phyloP scores from a whole-genome alignment of 1,139 yeast species.

The Suhomyces choctaworum region DNA sequence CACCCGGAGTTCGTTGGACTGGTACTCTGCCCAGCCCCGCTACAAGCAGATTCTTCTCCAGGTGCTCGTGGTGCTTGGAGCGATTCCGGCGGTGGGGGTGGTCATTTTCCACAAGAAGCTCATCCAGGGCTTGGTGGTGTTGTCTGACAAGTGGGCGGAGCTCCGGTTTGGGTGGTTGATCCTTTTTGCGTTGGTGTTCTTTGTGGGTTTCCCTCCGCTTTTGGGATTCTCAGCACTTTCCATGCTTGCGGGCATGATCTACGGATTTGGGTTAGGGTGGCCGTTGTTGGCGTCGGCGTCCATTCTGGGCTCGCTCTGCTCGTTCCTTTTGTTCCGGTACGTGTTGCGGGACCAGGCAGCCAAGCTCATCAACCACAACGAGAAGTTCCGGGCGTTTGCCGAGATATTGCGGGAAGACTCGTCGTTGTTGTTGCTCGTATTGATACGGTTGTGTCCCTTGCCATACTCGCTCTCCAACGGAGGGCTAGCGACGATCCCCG shows the following conservation, averaged over 20 bases:
- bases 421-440: constrained; percentile 63
- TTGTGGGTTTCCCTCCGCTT: constrained; percentile 78
- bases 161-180: constrained; percentile 53
- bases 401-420: constrained; percentile 66
- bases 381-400: constrained; percentile 72
- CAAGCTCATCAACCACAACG: constrained; percentile 49
- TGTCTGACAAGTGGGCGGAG: constrained; percentile 50
- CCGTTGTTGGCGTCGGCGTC: constrained; percentile 69
- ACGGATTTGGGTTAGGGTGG: constrained; percentile 85
- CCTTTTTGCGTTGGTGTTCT: constrained; percentile 47
- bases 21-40: constrained; percentile 18
- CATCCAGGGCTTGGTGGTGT: constrained; percentile 41
- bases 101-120: constrained; percentile 51
- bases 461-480: constrained; percentile 94
- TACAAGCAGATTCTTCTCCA: constrained; percentile 16
- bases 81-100: constrained; percentile 28
- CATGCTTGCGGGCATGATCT: constrained; percentile 75
- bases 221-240: constrained; percentile 77
- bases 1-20: constrained; percentile 8
- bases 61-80: constrained; percentile 17
- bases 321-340: constrained; percentile 69
- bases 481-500: constrained; percentile 84
- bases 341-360: constrained; percentile 58
- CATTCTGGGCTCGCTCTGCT: constrained; percentile 66
- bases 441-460: constrained; percentile 83